phyloP scores from a whole-genome alignment of 257 asterid species.

The Solanum ossicruentum region DNA sequence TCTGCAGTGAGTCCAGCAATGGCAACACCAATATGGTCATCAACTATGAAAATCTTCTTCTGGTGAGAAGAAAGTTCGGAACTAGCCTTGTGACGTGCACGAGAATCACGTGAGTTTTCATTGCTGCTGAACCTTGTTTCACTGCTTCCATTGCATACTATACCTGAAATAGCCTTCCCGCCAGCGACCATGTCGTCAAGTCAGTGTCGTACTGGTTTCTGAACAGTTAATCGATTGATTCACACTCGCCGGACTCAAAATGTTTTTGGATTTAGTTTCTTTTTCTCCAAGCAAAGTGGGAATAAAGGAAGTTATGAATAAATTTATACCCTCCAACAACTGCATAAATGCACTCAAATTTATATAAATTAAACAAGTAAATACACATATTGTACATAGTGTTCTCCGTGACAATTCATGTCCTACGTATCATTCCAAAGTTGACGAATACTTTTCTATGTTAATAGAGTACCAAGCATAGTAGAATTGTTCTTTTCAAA shows the following conservation, averaged over 20 bases:
- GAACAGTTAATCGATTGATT: conserved; percentile 32
- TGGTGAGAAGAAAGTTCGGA: conserved; percentile 92
- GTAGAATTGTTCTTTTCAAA: no score
- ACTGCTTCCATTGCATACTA: conserved; percentile 99
- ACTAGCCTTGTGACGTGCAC: conserved; percentile 72
- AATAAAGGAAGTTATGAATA: not conserved
- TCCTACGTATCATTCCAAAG: no score
- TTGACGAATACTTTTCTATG: no score
- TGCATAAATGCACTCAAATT: no score
- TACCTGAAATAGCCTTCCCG: conserved; percentile 85
- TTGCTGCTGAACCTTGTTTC: conserved; percentile 95
- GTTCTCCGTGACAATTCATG: no score
- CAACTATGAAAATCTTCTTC: conserved; percentile 99
- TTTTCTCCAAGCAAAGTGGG: conserved; percentile 32
- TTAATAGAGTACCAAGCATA: no score
- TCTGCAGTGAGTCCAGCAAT: conserved; percentile 97
- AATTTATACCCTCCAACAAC: no score
- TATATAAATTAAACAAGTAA: no score
- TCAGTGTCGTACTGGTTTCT: conserved; percentile 95
- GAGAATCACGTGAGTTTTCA: conserved; percentile 79
- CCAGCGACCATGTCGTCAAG: conserved; percentile 98
- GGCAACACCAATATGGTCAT: conserved; percentile 94
- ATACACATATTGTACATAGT: no score
- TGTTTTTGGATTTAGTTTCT: conserved; percentile 6
- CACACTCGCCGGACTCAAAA: not conserved